These are phyloP conservation scores for Gaertneriomyces semiglobifer DNA, from an alignment of 192 early-diverging fungal species.

Conservation along the genomic window DNA sequence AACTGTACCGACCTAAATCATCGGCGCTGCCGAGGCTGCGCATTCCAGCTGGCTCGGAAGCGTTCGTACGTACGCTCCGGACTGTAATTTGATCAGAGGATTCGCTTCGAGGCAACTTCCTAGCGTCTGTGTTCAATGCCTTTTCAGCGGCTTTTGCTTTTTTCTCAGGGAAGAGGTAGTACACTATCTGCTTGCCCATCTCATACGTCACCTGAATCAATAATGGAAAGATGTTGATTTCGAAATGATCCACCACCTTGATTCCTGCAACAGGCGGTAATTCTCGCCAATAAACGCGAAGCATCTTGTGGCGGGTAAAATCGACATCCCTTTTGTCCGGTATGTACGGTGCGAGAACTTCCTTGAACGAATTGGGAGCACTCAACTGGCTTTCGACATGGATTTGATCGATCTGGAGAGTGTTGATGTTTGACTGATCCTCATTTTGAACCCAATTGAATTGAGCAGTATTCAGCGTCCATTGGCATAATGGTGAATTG, in stretches of 20 bases:
- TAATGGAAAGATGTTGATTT: conserved; percentile 79
- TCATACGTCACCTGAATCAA: conserved; percentile 79
- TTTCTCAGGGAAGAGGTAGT: conserved; percentile 76
- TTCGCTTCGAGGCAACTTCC: conserved; percentile 7
- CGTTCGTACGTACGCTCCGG: conserved; percentile 13
- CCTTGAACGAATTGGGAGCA: conserved; percentile 31
- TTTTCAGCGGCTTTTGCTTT: conserved; percentile 28
- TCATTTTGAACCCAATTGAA: conserved; percentile 77
- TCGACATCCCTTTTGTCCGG: conserved; percentile 53
- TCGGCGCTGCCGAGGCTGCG: background rate
- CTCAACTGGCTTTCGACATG: conserved; percentile 59
- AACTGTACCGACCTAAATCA: conserved; percentile 5
- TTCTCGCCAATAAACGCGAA: conserved; percentile 74
- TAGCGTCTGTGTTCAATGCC: background rate
- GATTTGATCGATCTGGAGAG: conserved; percentile 71
- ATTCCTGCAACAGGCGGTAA: conserved; percentile 90
- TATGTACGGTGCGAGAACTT: conserved; percentile 42
- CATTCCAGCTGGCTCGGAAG: conserved; percentile 14
- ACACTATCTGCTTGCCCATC: conserved; percentile 73
- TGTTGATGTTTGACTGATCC: conserved; percentile 71
- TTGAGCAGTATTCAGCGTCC: conserved; percentile 59
- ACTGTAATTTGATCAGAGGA: conserved; percentile 9
- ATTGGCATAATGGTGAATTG: conserved; percentile 65
- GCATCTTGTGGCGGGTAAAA: conserved; percentile 81
- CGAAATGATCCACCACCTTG: conserved; percentile 84